phyloP scores from a whole-genome alignment of 768 basidiomycete species.

The Auricularia cornea region DNA sequence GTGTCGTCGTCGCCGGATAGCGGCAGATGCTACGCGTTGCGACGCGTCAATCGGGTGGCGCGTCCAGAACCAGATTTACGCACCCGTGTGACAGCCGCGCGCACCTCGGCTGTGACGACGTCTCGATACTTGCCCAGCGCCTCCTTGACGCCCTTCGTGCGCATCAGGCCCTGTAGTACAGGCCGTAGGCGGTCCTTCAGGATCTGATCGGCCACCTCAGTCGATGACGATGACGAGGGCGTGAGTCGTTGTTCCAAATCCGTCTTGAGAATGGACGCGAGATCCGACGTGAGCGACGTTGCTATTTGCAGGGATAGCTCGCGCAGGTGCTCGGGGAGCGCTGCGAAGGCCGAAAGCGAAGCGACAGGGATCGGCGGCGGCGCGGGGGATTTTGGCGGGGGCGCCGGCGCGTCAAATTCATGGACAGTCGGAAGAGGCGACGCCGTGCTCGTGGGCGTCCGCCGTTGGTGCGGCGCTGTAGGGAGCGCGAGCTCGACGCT shows the following conservation, averaged over 20 bases:
- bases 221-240: too few relatives aligned
- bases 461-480: too few relatives aligned
- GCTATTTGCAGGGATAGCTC: constrained; percentile 68
- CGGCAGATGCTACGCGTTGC: constrained; percentile 45
- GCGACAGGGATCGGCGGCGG: constrained; percentile 49
- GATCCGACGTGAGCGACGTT: constrained; percentile 63
- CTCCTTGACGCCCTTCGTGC: constrained; percentile 64
- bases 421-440: constrained; percentile 30
- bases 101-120: constrained; percentile 53
- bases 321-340: constrained; percentile 67
- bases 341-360: constrained; percentile 60
- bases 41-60: too few relatives aligned
- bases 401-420: constrained; percentile 19
- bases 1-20: constrained; percentile 47
- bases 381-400: constrained; percentile 14
- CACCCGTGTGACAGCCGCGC: constrained; percentile 50
- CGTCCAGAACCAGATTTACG: too few relatives aligned
- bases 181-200: constrained; percentile 62
- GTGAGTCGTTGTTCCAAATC: constrained; percentile 49
- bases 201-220: constrained; percentile 28
- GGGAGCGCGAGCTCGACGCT: constrained; percentile 7
- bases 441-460: constrained; percentile 5
- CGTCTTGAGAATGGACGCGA: constrained; percentile 58
- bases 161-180: constrained; percentile 64
- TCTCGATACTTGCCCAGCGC: constrained; percentile 63